Conservation (phyloP, 1,139 yeast species). For the Saccharomyces hybrid region DNA sequence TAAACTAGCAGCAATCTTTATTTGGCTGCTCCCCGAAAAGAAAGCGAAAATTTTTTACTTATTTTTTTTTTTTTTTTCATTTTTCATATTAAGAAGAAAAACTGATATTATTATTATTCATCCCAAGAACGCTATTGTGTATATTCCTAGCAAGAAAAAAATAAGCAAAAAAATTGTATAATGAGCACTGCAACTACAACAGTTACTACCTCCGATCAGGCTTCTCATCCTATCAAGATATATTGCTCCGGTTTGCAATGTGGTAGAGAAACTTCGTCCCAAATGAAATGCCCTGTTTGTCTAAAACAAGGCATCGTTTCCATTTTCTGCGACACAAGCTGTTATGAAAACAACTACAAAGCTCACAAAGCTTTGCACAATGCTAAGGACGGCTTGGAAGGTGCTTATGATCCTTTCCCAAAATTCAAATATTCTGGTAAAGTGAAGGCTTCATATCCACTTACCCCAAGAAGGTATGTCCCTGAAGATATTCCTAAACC, state of each 20-base stretch:
- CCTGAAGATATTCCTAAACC: constrained; percentile 70
- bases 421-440: constrained; percentile 64
- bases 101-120: background rate
- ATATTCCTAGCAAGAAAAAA: constrained; percentile 3
- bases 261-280: constrained; percentile 68
- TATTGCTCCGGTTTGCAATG: constrained; percentile 72
- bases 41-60: background rate
- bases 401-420: constrained; percentile 78
- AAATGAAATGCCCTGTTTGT: constrained; percentile 87
- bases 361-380: constrained; percentile 44
- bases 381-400: constrained; percentile 34
- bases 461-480: constrained; percentile 59
- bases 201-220: background rate
- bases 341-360: constrained; percentile 74
- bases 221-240: constrained; percentile 7
- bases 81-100: background rate
- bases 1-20: background rate
- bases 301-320: constrained; percentile 57
- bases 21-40: background rate
- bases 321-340: constrained; percentile 74
- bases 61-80: background rate
- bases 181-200: constrained; percentile 1
- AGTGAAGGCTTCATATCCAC: constrained; percentile 73
- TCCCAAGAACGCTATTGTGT: background rate
- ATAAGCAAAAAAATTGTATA: constrained; percentile 2